Conservation (phyloP, 1,139 yeast species). For the Candida glucosophila region DNA sequence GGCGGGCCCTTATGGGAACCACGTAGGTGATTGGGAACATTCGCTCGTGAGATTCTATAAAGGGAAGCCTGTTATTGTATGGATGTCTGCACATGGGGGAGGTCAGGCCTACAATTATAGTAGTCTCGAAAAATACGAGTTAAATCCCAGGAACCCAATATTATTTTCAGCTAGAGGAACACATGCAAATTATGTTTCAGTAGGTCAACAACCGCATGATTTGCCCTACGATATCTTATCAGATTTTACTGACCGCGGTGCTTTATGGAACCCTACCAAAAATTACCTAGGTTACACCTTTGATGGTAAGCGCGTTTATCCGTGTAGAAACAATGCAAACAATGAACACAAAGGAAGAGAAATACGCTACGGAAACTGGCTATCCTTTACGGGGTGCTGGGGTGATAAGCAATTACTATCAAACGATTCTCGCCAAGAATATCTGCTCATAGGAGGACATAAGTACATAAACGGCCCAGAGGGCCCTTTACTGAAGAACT, state of each 20-base stretch:
- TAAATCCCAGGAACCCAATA: conserved; percentile 49
- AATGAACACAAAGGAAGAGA: conserved; percentile 46
- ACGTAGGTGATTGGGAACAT: conserved; percentile 98
- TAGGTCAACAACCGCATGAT: conserved; percentile 94
- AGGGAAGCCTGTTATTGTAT: conserved; percentile 79
- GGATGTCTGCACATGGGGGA: conserved; percentile 99
- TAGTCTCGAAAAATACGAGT: conserved; percentile 62
- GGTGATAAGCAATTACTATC: conserved; percentile 70
- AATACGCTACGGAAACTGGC: conserved; percentile 64
- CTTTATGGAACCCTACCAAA: conserved; percentile 85
- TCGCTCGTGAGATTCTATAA: conserved; percentile 75
- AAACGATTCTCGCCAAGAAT: conserved; percentile 68
- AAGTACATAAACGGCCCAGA: conserved; percentile 84
- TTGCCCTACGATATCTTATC: conserved; percentile 83
- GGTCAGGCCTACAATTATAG: conserved; percentile 81
- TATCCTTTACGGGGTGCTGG: conserved; percentile 78
- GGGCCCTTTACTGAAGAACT: conserved; percentile 79
- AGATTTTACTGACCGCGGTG: conserved; percentile 92
- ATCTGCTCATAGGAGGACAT: conserved; percentile 81
- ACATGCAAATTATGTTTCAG: conserved; percentile 94
- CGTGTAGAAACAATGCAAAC: conserved; percentile 33
- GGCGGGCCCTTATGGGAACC: conserved; percentile 93
- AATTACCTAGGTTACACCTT: conserved; percentile 76
- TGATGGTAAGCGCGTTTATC: conserved; percentile 45
- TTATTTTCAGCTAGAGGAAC: conserved; percentile 92